phyloP scores from a whole-genome alignment of 2,329 filamentous ascomycete species.

The Hypomyces perniciosus region DNA sequence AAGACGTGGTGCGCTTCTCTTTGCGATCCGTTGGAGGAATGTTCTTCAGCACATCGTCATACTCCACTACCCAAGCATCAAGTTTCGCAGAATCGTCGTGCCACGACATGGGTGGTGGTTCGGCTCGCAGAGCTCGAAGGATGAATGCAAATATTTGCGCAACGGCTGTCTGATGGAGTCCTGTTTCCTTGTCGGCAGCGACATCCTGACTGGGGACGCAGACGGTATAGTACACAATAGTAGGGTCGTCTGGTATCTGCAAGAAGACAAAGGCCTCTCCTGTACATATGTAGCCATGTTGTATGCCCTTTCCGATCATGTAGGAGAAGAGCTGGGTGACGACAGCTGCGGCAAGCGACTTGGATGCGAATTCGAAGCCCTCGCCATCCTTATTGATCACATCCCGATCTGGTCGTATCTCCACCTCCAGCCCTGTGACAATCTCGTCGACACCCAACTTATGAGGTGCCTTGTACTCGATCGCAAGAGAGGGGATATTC shows the following conservation, averaged over 20 bases:
- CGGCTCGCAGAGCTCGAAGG: conserved; percentile 22
- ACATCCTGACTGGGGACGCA: conserved; percentile 31
- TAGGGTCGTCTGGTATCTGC: conserved; percentile 26
- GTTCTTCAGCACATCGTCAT: conserved; percentile 22
- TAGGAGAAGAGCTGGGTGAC: conserved; percentile 36
- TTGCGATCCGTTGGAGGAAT: conserved; percentile 22
- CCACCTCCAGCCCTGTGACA: conserved; percentile 18
- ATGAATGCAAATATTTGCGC: conserved; percentile 34
- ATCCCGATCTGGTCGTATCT: conserved; percentile 28
- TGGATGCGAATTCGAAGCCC: conserved; percentile 24
- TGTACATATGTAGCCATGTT: conserved; percentile 31
- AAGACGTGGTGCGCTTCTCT: conserved; percentile 13
- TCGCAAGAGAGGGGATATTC: conserved; percentile 23
- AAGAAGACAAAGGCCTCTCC: conserved; percentile 30
- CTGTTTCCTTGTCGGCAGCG: conserved; percentile 25
- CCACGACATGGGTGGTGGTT: conserved; percentile 23
- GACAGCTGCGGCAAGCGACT: conserved; percentile 28
- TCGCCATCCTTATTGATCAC: conserved; percentile 28
- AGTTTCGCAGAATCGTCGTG: conserved; percentile 23
- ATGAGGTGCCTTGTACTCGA: conserved; percentile 34
- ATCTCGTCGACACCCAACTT: conserved; percentile 29
- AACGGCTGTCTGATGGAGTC: conserved; percentile 31
- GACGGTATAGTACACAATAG: conserved; percentile 27
- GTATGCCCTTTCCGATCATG: conserved; percentile 30
- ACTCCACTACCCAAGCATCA: conserved; percentile 29